phyloP scores from a whole-genome alignment of 768 basidiomycete genomes.

The Lyophyllum decastes region DNA sequence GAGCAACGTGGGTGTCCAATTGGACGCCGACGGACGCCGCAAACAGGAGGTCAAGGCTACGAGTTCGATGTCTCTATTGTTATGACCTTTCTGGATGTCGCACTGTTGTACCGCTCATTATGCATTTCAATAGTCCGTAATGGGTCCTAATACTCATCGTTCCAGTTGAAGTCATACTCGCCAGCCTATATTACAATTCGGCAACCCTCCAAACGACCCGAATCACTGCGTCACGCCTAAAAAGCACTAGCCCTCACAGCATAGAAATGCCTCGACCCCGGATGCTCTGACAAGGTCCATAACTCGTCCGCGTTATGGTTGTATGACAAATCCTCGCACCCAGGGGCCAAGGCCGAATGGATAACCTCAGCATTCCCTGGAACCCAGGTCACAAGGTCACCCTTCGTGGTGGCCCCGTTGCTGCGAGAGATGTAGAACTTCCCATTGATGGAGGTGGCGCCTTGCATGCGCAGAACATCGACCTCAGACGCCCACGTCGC shows the following conservation, averaged over 20 bases:
- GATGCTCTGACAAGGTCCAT: conserved; percentile 11
- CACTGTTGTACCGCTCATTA: too few relatives aligned
- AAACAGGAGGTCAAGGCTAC: too few relatives aligned
- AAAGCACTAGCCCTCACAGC: conserved; percentile 10
- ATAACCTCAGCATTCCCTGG: background rate
- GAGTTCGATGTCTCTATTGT: too few relatives aligned
- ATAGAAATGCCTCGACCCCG: conserved; percentile 8
- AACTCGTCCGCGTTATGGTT: conserved; percentile 12
- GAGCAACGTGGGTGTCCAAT: too few relatives aligned
- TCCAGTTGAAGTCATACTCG: too few relatives aligned
- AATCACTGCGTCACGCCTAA: too few relatives aligned
- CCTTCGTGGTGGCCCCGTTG: conserved; percentile 10
- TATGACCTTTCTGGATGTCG: too few relatives aligned
- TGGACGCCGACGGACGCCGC: too few relatives aligned
- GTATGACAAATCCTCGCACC: conserved; percentile 13
- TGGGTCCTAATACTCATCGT: too few relatives aligned
- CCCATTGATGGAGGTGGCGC: conserved; percentile 13
- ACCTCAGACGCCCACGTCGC: conserved; percentile 17
- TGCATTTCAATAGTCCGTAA: too few relatives aligned
- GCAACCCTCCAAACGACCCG: too few relatives aligned
- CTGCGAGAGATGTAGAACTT: conserved; percentile 15
- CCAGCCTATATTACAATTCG: too few relatives aligned
- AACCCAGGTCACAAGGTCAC: conserved; percentile 14
- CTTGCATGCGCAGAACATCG: conserved; percentile 16
- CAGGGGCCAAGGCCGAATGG: conserved; percentile 7